Base-by-base conservation (phyloP, 352 stramenopile species). In the Pythium insidiosum region DNA sequence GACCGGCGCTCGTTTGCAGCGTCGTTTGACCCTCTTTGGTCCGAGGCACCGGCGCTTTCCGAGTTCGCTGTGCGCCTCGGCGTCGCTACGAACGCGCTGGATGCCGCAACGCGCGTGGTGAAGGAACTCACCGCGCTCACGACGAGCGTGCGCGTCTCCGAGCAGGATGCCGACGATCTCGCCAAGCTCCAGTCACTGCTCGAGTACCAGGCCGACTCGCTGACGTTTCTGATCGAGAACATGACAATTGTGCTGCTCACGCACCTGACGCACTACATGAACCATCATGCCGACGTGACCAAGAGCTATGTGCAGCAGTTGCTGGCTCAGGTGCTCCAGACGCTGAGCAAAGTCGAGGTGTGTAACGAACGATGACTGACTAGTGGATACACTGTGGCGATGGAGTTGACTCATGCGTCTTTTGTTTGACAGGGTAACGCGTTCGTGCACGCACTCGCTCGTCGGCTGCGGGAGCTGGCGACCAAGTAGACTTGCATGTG, bases 161-260 rank as follows among this genome's bases (percentile, higher is more conserved):
- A 33, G 28, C 28, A 9, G 9, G 50, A 76, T 41, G 41, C 53
- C 31, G 65, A 52, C 33, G 66, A 83, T 21, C 65, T 60, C 6
- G 49, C 53, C 18, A 64, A 71, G 44, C 25, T 70, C 35, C 58
- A 72, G 44, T 76, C 60, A 53, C 60, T 87, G 44, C 40, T 84
- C n/a, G 76, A 87, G 51, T 87, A 89, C 46, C 70, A 92, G 55
- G 50, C 50, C 15, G 79, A 92, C 43, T 89, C 74, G 42, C 50
- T 88, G 53, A 50, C 61, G 11, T 92, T 92, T 36, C 54, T 87
- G 30, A 62, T 84, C 15, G 76, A 92, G 63, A 88, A 88, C 59
- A 80, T 84, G 66, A 58, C 75, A 13, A 66, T 85, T 16, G 61
- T 88, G 43, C 59, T 89, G 35, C 35, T 82, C 38, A 61, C 81